Conservation (phyloP, 2,329 filamentous ascomycete genomes). For the Dactylonectria estremocensis region DNA sequence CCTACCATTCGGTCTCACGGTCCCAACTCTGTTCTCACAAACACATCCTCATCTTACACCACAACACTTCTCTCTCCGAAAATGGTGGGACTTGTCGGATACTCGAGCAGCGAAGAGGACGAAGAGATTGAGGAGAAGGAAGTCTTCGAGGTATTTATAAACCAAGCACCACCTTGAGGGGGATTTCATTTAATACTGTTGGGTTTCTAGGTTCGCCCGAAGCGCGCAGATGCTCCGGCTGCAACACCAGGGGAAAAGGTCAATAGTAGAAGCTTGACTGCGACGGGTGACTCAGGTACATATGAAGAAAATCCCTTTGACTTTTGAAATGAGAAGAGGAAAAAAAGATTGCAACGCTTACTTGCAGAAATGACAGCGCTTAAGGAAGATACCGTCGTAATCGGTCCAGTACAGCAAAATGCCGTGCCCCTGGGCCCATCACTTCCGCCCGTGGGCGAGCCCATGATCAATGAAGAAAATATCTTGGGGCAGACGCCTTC, state of each 20-base stretch:
- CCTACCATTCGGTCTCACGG: conserved; percentile 18
- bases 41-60: conserved; percentile 18
- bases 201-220: conserved; percentile 8
- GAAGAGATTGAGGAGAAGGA: conserved; percentile 27
- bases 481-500: conserved; percentile 52
- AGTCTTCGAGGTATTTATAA: conserved; percentile 28
- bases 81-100: conserved; percentile 64
- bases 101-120: conserved; percentile 68
- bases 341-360: not conserved
- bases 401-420: conserved; percentile 51
- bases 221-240: not conserved
- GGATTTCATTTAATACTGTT: not conserved
- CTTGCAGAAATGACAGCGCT: conserved; percentile 25
- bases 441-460: conserved; percentile 52
- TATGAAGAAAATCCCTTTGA: not conserved
- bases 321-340: not conserved
- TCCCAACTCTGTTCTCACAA: conserved; percentile 22
- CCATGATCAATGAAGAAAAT: conserved; percentile 40
- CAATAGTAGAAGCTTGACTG: not conserved
- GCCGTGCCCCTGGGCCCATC: conserved; percentile 57
- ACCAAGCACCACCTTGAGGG: conserved; percentile 2
- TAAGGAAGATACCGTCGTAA: conserved; percentile 32
- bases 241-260: conserved; percentile 8
- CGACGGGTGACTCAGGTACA: conserved; percentile 3
- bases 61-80: conserved; percentile 35